These are phyloP conservation scores for Populus pruinosa DNA, from an alignment of 345 rosid species.

Conservation along the genomic window DNA sequence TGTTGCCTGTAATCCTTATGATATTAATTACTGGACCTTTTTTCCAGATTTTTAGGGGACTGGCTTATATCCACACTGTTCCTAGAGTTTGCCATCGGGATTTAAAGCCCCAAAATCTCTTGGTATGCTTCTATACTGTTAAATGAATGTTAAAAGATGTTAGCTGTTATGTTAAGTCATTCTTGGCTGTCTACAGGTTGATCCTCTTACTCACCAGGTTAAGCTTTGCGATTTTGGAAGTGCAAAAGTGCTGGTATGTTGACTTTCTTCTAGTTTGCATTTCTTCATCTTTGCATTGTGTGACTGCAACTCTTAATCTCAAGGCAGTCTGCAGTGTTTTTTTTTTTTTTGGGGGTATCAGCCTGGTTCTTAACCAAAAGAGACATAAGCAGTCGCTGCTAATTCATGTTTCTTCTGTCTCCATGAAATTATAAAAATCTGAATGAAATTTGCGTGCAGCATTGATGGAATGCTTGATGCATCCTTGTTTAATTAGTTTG, in stretches of 20 bases:
- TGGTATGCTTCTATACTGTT: constrained; percentile 45
- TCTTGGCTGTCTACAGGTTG: constrained; percentile 52
- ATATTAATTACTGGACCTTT: neutral
- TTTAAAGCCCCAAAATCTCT: constrained; percentile 84
- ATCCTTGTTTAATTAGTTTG: neutral
- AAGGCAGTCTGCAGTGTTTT: neutral
- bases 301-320: neutral
- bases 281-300: neutral
- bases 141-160: neutral
- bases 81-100: constrained; percentile 88
- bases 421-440: neutral
- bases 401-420: neutral
- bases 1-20: neutral
- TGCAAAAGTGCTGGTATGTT: constrained; percentile 79
- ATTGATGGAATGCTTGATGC: neutral
- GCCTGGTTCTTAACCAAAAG: neutral
- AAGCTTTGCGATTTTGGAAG: constrained; percentile 82
- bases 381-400: neutral
- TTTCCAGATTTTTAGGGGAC: constrained; percentile 70
- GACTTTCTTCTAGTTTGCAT: neutral
- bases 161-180: constrained; percentile 8
- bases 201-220: constrained; percentile 68
- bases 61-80: constrained; percentile 75
- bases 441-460: neutral
- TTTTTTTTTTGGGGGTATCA: neutral